These are phyloP conservation scores for Penicillium daleae DNA, from an alignment of 495 filamentous ascomycete genomes.

Conservation along the genomic window DNA sequence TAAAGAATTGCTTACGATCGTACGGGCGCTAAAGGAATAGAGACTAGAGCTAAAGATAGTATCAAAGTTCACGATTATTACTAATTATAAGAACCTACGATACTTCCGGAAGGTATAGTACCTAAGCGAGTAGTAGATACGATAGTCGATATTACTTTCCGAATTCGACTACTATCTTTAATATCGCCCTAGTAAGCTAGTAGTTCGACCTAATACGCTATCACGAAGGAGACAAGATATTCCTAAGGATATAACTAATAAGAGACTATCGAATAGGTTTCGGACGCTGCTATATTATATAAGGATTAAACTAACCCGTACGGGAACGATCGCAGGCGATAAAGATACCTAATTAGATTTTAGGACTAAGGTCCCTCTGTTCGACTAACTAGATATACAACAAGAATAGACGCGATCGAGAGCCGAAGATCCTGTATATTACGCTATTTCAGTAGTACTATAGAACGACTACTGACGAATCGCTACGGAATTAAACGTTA, in stretches of 20 bases:
- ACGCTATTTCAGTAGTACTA: background rate
- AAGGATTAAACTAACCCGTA: too few species aligned
- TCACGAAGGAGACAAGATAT: background rate
- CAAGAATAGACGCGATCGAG: background rate
- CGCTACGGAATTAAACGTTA: background rate
- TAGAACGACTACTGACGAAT: background rate
- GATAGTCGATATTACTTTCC: background rate
- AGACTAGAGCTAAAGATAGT: constrained; percentile 13
- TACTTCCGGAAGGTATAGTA: background rate
- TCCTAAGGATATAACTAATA: background rate
- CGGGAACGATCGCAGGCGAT: background rate
- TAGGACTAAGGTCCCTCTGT: background rate
- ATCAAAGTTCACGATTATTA: background rate
- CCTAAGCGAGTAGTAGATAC: background rate
- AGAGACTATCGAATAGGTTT: constrained; percentile 2
- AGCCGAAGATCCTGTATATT: background rate
- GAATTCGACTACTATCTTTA: background rate
- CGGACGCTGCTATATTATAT: background rate
- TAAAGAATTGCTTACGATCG: constrained; percentile 34
- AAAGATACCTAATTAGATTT: background rate
- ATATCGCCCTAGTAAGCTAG: background rate
- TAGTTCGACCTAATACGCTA: background rate
- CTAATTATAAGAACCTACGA: background rate
- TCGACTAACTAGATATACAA: background rate
- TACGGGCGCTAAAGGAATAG: constrained; percentile 33